These are phyloP conservation scores for Aristolochia contorta DNA, from an alignment of 164 flowering plant species.

Conservation along the genomic window DNA sequence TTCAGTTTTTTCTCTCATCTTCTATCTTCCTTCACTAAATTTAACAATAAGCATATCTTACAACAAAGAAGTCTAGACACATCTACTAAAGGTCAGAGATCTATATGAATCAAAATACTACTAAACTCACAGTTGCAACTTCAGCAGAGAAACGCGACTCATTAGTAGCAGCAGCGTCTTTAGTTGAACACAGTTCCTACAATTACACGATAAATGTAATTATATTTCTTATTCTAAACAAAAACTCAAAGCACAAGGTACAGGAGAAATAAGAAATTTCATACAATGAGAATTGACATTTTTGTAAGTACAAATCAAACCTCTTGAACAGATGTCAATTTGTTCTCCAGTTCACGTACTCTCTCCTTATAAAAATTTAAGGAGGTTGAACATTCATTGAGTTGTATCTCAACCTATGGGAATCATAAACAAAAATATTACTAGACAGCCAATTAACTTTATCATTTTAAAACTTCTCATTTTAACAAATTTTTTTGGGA, in stretches of 20 bases:
- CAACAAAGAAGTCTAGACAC: no score
- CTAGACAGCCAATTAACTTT: no score
- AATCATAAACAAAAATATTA: no score
- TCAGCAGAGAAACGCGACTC: constrained; percentile 65
- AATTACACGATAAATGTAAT: background rate
- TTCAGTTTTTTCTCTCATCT: no score
- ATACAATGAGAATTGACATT: background rate
- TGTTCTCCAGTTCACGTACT: constrained; percentile 55
- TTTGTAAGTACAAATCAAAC: constrained; percentile 18
- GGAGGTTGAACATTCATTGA: constrained; percentile 48
- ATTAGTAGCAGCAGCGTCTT: constrained; percentile 53
- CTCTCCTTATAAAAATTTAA: constrained; percentile 60
- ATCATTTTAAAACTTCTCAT: no score
- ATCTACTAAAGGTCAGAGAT: no score
- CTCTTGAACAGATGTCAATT: constrained; percentile 55
- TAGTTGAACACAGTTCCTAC: constrained; percentile 65
- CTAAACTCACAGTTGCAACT: constrained; percentile 54
- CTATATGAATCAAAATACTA: no score
- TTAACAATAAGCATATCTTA: no score
- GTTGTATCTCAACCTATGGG: constrained; percentile 55
- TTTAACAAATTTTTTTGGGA: no score
- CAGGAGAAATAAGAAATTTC: background rate
- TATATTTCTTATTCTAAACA: background rate
- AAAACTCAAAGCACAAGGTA: background rate
- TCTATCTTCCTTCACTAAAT: no score